phyloP scores from a whole-genome alignment of 2,329 filamentous ascomycete species.

The Eutypa lata region DNA sequence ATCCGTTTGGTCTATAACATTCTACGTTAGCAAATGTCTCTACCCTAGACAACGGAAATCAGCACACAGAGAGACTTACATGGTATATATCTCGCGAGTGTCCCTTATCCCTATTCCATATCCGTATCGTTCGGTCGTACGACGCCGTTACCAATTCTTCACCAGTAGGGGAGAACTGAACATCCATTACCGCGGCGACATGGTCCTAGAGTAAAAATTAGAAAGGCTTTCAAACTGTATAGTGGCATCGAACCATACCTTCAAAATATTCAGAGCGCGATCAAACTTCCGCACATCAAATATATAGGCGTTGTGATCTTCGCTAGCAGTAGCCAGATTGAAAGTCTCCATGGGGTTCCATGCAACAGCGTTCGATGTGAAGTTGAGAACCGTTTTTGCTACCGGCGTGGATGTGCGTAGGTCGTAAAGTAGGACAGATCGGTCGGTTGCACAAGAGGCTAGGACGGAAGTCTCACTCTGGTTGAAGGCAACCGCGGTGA shows the following conservation, averaged over 20 bases:
- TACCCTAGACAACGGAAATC: slow-evolving; percentile 7
- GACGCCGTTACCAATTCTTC: slow-evolving; percentile 89
- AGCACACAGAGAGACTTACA: slow-evolving; percentile 92
- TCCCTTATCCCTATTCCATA: slow-evolving; percentile 78
- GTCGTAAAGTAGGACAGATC: slow-evolving; percentile 87
- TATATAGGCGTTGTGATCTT: slow-evolving; percentile 82
- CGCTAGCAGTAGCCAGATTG: slow-evolving; percentile 88
- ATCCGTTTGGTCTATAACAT: slow-evolving; percentile 46
- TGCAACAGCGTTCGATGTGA: slow-evolving; percentile 77
- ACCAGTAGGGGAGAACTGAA: slow-evolving; percentile 92
- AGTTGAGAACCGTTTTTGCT: slow-evolving; percentile 74
- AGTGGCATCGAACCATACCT: too few species aligned
- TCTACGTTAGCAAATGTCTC: not conserved
- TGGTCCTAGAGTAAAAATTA: slow-evolving; percentile 19
- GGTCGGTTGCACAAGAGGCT: slow-evolving; percentile 79
- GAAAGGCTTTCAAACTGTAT: slow-evolving; percentile 45
- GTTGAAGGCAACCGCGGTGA: slow-evolving; percentile 86
- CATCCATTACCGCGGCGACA: slow-evolving; percentile 82
- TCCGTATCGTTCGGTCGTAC: slow-evolving; percentile 80
- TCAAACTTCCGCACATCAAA: slow-evolving; percentile 94
- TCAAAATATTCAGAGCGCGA: slow-evolving; percentile 82
- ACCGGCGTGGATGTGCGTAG: slow-evolving; percentile 82
- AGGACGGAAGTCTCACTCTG: slow-evolving; percentile 90
- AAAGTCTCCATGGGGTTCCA: slow-evolving; percentile 98
- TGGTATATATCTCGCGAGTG: slow-evolving; percentile 93